A percentile compares a stretch with the other conserved stretches of the same genome.
These are phyloP conservation scores for Ceratocystis huliohia DNA, from an alignment of 2,329 filamentous ascomycete species.

Conservation along the genomic window DNA sequence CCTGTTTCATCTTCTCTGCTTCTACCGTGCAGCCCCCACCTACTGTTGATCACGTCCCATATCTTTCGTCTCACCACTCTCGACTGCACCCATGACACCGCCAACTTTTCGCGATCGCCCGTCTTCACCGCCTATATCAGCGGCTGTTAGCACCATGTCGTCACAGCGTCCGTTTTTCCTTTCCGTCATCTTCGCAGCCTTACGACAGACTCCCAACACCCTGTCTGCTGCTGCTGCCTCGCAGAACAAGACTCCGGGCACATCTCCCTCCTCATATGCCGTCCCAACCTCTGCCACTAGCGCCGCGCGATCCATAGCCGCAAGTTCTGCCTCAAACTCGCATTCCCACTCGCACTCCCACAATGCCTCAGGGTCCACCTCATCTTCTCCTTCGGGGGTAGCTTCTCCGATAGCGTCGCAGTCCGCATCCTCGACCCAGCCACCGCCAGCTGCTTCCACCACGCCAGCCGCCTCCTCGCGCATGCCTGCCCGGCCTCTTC, in stretches of 20 bases:
- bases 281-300: slow-evolving; percentile 22
- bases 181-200: slow-evolving; percentile 44
- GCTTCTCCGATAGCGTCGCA: slow-evolving; percentile 16
- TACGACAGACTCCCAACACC: slow-evolving; percentile 35
- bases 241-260: slow-evolving; percentile 29
- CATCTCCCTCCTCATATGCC: slow-evolving; percentile 24
- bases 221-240: slow-evolving; percentile 26
- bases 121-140: slow-evolving; percentile 3
- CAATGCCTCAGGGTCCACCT: slow-evolving; percentile 25
- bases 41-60: neutral
- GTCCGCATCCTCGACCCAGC: slow-evolving; percentile 23
- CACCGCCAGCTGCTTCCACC: slow-evolving; percentile 22
- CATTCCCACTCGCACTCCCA: neutral
- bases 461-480: slow-evolving; percentile 11
- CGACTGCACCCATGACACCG: neutral
- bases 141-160: slow-evolving; percentile 13
- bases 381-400: slow-evolving; percentile 23
- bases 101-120: slow-evolving; percentile 3
- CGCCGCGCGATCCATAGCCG: slow-evolving; percentile 23
- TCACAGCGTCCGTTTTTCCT: slow-evolving; percentile 45
- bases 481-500: slow-evolving; percentile 3
- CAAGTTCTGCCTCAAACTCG: slow-evolving; percentile 22
- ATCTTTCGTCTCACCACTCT: neutral
- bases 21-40: no score
- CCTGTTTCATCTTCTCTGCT: neutral